Evolutionary conservation across 2,329 filamentous ascomycete species (phyloP).

Genomic region (Coleophoma crateriformis): DNA sequence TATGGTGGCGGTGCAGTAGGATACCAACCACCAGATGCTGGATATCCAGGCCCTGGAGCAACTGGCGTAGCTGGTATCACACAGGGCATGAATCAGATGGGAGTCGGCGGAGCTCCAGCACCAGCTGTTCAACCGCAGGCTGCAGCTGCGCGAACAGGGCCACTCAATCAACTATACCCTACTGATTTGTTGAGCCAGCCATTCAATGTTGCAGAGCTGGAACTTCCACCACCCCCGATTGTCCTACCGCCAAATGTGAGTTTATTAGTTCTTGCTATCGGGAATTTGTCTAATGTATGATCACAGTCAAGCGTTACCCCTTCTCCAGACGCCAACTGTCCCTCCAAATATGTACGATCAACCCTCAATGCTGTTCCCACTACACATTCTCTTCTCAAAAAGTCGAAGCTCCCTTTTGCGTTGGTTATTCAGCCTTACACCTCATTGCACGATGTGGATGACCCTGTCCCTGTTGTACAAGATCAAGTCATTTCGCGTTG

Average conservation of each 20-base stretch:
- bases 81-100: constrained; percentile 78
- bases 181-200: constrained; percentile 89
- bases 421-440: constrained; percentile 95
- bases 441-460: constrained; percentile 86
- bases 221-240: constrained; percentile 85
- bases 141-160: constrained; percentile 41
- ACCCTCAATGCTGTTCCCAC: constrained; percentile 92
- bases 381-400: constrained; percentile 88
- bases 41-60: constrained; percentile 53
- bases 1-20: constrained; percentile 43
- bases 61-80: constrained; percentile 64
- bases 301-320: constrained; percentile 79
- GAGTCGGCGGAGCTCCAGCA: constrained; percentile 44
- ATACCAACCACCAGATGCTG: constrained; percentile 63
- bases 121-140: constrained; percentile 39
- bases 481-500: constrained; percentile 97
- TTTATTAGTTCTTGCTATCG: constrained; percentile 16
- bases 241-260: constrained; percentile 87
- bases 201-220: constrained; percentile 89
- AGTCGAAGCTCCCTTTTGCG: constrained; percentile 91
- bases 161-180: constrained; percentile 83
- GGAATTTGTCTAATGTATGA: constrained; percentile 31
- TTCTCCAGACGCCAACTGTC: constrained; percentile 86
- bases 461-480: constrained; percentile 83
- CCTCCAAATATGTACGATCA: constrained; percentile 89